Conservation (phyloP, 2,329 filamentous ascomycete genomes). For the Boeremia lycopersici region DNA sequence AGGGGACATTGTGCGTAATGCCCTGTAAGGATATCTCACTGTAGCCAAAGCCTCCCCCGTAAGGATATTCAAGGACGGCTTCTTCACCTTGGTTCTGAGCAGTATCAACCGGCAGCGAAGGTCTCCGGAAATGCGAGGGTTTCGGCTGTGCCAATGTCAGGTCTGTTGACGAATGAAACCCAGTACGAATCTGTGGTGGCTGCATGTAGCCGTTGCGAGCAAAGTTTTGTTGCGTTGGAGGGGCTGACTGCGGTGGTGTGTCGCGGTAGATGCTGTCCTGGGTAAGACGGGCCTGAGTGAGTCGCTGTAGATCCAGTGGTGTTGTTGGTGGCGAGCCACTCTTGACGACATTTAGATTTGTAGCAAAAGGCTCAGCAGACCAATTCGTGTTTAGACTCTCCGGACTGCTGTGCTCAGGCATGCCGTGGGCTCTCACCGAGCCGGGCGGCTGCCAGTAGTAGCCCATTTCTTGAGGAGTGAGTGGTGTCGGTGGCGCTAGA, state of each 20-base stretch:
- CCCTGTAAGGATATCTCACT: slow-evolving; percentile 38
- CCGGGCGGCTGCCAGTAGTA: slow-evolving; percentile 51
- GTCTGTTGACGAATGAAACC: slow-evolving; percentile 44
- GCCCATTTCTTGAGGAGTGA: slow-evolving; percentile 52
- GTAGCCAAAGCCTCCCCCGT: slow-evolving; percentile 34
- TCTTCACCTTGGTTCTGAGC: slow-evolving; percentile 34
- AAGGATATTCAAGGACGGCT: slow-evolving; percentile 31
- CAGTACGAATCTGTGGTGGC: slow-evolving; percentile 39
- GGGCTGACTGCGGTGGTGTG: slow-evolving; percentile 58
- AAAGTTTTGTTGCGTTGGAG: slow-evolving; percentile 56
- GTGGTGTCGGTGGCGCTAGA: slow-evolving; percentile 55
- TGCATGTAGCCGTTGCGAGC: slow-evolving; percentile 46
- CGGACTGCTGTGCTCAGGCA: slow-evolving; percentile 49
- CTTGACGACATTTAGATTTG: slow-evolving; percentile 41
- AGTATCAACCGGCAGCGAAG: slow-evolving; percentile 42
- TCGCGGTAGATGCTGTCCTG: slow-evolving; percentile 50
- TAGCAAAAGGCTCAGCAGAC: slow-evolving; percentile 46
- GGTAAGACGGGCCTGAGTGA: slow-evolving; percentile 36
- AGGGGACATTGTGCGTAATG: slow-evolving; percentile 42
- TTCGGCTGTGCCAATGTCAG: slow-evolving; percentile 44
- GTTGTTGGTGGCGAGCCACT: slow-evolving; percentile 54
- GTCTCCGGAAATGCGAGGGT: slow-evolving; percentile 44
- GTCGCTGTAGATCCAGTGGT: slow-evolving; percentile 44
- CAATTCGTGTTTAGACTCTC: slow-evolving; percentile 45
- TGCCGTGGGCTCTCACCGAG: slow-evolving; percentile 34